Evolutionary conservation across 768 basidiomycete species (phyloP).

Genomic region (Boletus rubropictus): DNA sequence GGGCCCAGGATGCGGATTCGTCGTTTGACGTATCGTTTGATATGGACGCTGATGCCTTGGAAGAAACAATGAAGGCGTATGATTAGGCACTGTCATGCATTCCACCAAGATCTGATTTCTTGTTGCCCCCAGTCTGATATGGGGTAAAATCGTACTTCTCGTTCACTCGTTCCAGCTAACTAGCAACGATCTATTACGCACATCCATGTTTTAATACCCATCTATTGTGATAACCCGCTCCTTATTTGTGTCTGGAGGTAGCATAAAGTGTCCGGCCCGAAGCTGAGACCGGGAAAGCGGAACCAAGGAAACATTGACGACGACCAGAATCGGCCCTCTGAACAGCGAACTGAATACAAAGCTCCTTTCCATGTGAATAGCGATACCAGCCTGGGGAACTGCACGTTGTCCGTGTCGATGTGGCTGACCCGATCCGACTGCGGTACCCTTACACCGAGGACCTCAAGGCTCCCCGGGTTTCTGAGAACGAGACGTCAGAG

Average conservation of each 20-base stretch:
- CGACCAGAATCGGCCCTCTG: too few species aligned
- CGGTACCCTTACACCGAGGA: background rate
- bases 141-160: background rate
- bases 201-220: background rate
- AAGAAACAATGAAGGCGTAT: conserved; percentile 30
- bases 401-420: too few species aligned
- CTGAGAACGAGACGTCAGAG: background rate
- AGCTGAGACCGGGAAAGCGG: background rate
- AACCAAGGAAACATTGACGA: background rate
- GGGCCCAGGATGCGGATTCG: conserved; percentile 22
- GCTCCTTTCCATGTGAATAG: background rate
- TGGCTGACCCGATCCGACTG: too few species aligned
- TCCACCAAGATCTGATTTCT: background rate
- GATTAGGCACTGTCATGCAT: conserved; percentile 11
- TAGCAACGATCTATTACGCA: conserved; percentile 3
- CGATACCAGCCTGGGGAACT: too few species aligned
- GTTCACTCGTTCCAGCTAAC: background rate
- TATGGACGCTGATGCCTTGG: conserved; percentile 25
- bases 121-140: too few species aligned
- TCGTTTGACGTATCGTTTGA: conserved; percentile 31
- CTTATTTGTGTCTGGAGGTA: background rate
- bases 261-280: background rate
- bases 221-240: background rate
- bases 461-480: background rate
- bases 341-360: too few species aligned